phyloP scores from a whole-genome alignment of 495 filamentous ascomycete species.

The Cenococcum geophilum region DNA sequence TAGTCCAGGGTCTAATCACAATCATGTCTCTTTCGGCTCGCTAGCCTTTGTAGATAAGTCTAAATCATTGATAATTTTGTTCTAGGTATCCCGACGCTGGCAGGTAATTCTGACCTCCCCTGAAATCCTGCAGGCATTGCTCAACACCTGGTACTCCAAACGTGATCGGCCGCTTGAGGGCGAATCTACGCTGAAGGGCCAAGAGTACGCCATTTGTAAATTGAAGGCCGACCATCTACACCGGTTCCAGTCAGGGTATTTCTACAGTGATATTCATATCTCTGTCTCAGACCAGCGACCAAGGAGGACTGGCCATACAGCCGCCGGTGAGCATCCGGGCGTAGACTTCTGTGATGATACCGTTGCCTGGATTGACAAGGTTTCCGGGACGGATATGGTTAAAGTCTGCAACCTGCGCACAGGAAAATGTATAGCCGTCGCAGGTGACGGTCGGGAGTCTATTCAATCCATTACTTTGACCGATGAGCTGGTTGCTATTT shows the following conservation, averaged over 20 bases:
- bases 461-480: conserved; percentile 10
- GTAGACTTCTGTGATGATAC: conserved; percentile 1
- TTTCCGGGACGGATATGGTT: neutral
- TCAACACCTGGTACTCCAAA: conserved; percentile 13
- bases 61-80: too few relatives aligned
- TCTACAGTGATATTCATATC: too few relatives aligned
- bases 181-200: neutral
- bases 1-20: neutral
- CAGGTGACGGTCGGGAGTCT: conserved; percentile 9
- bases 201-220: conserved; percentile 9
- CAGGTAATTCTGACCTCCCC: conserved; percentile 2
- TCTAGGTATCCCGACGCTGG: conserved; percentile 26
- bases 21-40: too few relatives aligned
- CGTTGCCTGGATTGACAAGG: neutral
- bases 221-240: conserved; percentile 11
- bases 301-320: neutral
- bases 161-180: conserved; percentile 1
- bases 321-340: neutral
- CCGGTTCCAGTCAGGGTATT: conserved; percentile 9
- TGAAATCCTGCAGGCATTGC: conserved; percentile 1
- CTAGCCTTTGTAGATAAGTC: neutral
- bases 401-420: conserved; percentile 15
- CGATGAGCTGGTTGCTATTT: conserved; percentile 11
- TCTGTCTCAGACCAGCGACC: neutral
- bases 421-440: neutral